Evolutionary conservation across 73 alveolate genomes (phyloP), one percentile per base, ranked within the genome.

Genomic region (Halteria grandinella): DNA sequence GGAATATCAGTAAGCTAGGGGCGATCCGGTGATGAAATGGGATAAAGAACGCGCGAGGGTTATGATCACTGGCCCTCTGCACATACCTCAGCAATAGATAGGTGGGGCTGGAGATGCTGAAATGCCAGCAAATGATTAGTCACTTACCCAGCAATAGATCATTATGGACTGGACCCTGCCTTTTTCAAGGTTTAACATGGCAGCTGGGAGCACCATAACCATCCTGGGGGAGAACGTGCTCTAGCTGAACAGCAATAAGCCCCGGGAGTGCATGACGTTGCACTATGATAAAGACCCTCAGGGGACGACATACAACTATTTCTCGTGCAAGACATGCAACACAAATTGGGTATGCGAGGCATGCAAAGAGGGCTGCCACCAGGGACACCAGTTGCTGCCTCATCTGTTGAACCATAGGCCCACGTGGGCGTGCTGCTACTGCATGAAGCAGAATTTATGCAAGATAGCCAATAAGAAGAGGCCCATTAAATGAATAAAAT

Each of bases 401-500:
- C 69, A 41, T 49, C 34, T 78, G 23, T n/a, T 41, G 33, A 44
- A 64, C 24, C 89, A 78, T 78, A 55, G 63, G 20, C 83, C 89
- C 15, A 73, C 78, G 3, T 78, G 89, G 89, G 82, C 81, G 2
- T 78, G 89, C 25, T 78, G 89, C 54, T 41, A 74, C 34, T 73
- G 86, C 77, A 73, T 57, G 75, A 73, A 73, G 41, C 34, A 73
- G 33, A 59, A 50, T 18, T 21, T 70, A 11, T 70, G 84, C 84
- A 70, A 70, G 84, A 62, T 62, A 17, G 78, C 78, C 8, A 62
- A 62, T 45, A 62, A 62, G 45, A 62, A 62, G 62, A 11, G 23
- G n/a, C 75, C 75, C 5, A 8, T 33, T 12, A 10, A 32, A 57
- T 10, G 50, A 11, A 39, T 39, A 14, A 10, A 11, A 39, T 39